These are phyloP conservation scores for Coemansia furcata DNA, from an alignment of 192 early-diverging fungal genomes.

Conservation along the genomic window DNA sequence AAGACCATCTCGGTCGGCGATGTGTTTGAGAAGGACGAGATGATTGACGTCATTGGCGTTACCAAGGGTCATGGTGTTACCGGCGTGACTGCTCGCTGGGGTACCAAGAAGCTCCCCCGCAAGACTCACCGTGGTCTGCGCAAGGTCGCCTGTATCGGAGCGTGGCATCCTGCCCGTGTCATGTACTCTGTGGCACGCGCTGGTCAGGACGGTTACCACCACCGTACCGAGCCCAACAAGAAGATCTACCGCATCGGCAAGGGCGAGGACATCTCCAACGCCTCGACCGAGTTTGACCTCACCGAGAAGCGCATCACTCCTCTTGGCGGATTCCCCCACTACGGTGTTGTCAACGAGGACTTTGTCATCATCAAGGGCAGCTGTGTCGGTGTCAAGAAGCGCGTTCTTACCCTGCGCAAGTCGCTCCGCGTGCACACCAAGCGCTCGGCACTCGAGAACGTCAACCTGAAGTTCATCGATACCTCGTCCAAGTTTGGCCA, in stretches of 20 bases:
- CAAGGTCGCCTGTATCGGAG: conserved; percentile 99
- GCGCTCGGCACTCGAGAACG: conserved; percentile 94
- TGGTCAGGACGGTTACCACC: conserved; percentile 99
- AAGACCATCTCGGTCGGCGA: conserved; percentile 85
- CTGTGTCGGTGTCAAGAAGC: conserved; percentile 94
- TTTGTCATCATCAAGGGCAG: conserved; percentile 98
- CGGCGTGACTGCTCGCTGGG: conserved; percentile 99
- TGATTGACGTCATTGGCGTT: conserved; percentile 97
- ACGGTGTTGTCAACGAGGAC: conserved; percentile 97
- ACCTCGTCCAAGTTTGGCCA: conserved; percentile 99
- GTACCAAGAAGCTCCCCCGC: conserved; percentile 99
- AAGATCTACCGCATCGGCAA: conserved; percentile 99
- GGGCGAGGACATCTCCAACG: conserved; percentile 76
- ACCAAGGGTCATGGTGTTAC: conserved; percentile 99
- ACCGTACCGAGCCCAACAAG: conserved; percentile 99
- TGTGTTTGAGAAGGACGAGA: conserved; percentile 98
- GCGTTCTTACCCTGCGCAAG: conserved; percentile 98
- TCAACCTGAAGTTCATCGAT: conserved; percentile 98
- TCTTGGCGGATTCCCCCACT: conserved; percentile 99
- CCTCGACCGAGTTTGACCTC: conserved; percentile 94
- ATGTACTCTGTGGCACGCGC: conserved; percentile 99
- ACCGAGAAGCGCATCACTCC: conserved; percentile 97
- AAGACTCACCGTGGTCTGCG: conserved; percentile 99
- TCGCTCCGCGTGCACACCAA: conserved; percentile 94
- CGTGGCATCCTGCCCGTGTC: conserved; percentile 95